Conservation (phyloP, 139 green algal genomes). For the Picochlorum sp. region DNA sequence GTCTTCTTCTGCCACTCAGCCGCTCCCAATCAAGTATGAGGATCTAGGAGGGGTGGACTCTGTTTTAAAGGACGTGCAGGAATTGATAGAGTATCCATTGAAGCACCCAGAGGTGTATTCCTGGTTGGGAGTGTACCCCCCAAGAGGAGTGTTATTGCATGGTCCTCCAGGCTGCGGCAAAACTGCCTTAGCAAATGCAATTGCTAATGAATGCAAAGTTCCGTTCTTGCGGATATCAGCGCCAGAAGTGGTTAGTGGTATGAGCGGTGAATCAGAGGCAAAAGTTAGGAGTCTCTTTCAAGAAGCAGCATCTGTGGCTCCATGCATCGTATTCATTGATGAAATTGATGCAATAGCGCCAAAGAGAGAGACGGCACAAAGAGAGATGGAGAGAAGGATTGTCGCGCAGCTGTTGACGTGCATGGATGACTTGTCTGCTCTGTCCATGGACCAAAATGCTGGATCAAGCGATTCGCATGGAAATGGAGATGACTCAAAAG, state of each 20-base stretch:
- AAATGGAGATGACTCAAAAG: background rate
- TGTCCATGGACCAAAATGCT: background rate
- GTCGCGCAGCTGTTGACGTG: constrained; percentile 36
- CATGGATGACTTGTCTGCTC: constrained; percentile 29
- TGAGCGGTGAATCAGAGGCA: constrained; percentile 68
- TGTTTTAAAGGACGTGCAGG: constrained; percentile 63
- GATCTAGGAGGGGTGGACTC: constrained; percentile 79
- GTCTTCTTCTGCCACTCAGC: background rate
- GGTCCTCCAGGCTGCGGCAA: constrained; percentile 80
- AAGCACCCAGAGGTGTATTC: constrained; percentile 84
- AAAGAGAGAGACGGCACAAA: constrained; percentile 34
- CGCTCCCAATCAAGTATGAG: constrained; percentile 45
- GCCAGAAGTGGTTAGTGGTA: constrained; percentile 67
- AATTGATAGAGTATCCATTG: constrained; percentile 83
- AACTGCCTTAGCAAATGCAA: constrained; percentile 80
- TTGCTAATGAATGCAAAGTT: constrained; percentile 83
- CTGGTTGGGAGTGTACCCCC: constrained; percentile 80
- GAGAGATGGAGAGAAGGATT: constrained; percentile 37
- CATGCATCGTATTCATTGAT: constrained; percentile 83
- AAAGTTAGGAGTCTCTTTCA: constrained; percentile 77
- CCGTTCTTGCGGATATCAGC: constrained; percentile 72
- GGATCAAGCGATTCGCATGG: background rate
- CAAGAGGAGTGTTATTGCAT: constrained; percentile 80
- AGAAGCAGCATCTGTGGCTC: constrained; percentile 59
- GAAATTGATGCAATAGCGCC: constrained; percentile 44